These are phyloP conservation scores for Brachypodium distachyon DNA, from an alignment of 202 grass and related monocot genomes.

Conservation along the genomic window DNA sequence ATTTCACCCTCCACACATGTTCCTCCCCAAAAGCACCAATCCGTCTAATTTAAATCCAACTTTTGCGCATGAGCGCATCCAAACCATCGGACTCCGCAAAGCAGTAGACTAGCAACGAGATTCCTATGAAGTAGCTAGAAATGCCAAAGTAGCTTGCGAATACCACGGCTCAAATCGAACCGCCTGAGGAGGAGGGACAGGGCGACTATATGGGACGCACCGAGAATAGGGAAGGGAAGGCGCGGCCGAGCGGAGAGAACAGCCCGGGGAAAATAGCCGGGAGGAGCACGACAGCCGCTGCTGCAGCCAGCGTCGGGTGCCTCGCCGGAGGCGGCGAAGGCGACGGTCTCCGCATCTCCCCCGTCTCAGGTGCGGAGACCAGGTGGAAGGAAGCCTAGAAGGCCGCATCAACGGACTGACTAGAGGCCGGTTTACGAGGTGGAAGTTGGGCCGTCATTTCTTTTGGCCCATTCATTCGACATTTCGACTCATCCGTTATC, in stretches of 20 bases:
- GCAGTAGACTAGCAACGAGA: neutral
- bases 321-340: conserved; percentile 29
- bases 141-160: neutral
- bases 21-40: neutral
- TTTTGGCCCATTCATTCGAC: neutral
- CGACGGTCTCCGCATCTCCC: conserved; percentile 34
- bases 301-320: conserved; percentile 15
- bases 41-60: neutral
- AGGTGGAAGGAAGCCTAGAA: neutral
- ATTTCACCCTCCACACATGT: neutral
- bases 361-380: neutral
- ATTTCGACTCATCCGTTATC: too few species aligned
- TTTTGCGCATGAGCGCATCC: neutral
- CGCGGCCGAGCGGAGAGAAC: conserved; percentile 52
- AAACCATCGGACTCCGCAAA: neutral
- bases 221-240: conserved; percentile 80
- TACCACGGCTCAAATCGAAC: neutral
- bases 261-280: conserved; percentile 42
- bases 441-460: neutral
- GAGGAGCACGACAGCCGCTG: conserved; percentile 41
- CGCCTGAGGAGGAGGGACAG: neutral
- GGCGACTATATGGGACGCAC: conserved; percentile 10
- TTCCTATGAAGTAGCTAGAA: neutral
- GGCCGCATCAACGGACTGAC: neutral
- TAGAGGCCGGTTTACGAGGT: neutral